Conservation (phyloP, 179 eudicot species). For the Amaranthus tricolor region DNA sequence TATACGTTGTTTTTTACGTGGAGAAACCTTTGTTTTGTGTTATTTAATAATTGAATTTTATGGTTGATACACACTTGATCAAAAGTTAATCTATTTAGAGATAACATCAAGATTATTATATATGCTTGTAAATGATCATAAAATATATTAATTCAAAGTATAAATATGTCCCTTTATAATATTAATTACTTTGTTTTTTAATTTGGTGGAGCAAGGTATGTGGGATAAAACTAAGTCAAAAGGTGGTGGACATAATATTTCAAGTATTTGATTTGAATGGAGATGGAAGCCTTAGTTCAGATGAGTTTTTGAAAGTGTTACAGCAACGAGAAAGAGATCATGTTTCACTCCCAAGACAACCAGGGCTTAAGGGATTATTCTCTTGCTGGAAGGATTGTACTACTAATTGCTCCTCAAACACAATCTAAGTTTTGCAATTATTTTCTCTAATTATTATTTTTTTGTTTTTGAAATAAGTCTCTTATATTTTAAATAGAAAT, state of each 20-base stretch:
- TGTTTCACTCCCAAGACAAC: slow-evolving; percentile 40
- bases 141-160: too few relatives aligned
- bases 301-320: slow-evolving; percentile 67
- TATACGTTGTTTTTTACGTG: too few relatives aligned
- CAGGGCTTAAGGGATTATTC: slow-evolving; percentile 40
- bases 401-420: slow-evolving; percentile 33
- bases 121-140: too few relatives aligned
- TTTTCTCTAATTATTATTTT: background rate
- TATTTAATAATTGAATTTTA: too few relatives aligned
- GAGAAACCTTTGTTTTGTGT: too few relatives aligned
- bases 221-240: slow-evolving; percentile 59
- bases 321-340: slow-evolving; percentile 47
- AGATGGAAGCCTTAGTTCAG: slow-evolving; percentile 73
- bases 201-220: slow-evolving; percentile 52
- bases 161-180: too few relatives aligned
- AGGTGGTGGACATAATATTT: slow-evolving; percentile 68
- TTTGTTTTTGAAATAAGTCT: background rate
- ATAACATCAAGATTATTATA: too few relatives aligned
- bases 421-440: background rate
- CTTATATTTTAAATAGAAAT: background rate
- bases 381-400: slow-evolving; percentile 73
- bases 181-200: background rate
- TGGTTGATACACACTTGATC: too few relatives aligned
- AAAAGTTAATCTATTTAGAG: too few relatives aligned
- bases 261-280: slow-evolving; percentile 60